Base-by-base conservation (phyloP, 345 rosid genomes). In the Eutrema yunnanense region DNA sequence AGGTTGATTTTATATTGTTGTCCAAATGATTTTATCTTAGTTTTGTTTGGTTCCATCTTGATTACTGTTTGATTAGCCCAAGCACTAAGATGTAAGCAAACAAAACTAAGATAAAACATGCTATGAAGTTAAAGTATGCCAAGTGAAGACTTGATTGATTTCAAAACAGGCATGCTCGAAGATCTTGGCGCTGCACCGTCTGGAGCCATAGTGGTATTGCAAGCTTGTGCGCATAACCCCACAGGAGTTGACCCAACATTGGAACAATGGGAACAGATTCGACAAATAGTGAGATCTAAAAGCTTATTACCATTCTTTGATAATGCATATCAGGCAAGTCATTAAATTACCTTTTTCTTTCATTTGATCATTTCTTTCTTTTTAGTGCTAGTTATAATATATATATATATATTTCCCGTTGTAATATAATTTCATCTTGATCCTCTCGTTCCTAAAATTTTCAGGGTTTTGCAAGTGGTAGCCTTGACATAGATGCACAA, bases 161-260 rank as follows among this genome's bases (percentile, higher is more conserved):
- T 38, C 8, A 59, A 9, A 38, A 53, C 78, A 94, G 98, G 97
- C 61, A 62, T 94, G 76, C 66, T 94, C 44, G 92, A 89, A 80
- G 98, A 94, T 78, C 92, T 94, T 73, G 82, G 84, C 0, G 79
- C 95, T 83, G 96, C 98, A 60, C 87, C 96, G 49, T 66, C 90
- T 43, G 96, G 98, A 75, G 97, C 95, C 71, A 81, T 94, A 42
- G 88, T 94, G 59, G 96, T 94, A 53, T 88, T 94, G 69, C 98
- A 94, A 82, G 96, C 97, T 43, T 94, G 98, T 83, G 98, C 97
- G 33, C 98, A 94, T 78, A 94, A 94, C 72, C 98, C 98, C 46
- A 91, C 97, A 43, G 98, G 98, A 52, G 96, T 94, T 75, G 98
- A 94, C 75, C 98, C 98, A 59, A 89, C 95, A 16, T 29, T 68